Conservation (phyloP, 225 moss, liverwort and hornwort species). For the Sphagnum tenellum region DNA sequence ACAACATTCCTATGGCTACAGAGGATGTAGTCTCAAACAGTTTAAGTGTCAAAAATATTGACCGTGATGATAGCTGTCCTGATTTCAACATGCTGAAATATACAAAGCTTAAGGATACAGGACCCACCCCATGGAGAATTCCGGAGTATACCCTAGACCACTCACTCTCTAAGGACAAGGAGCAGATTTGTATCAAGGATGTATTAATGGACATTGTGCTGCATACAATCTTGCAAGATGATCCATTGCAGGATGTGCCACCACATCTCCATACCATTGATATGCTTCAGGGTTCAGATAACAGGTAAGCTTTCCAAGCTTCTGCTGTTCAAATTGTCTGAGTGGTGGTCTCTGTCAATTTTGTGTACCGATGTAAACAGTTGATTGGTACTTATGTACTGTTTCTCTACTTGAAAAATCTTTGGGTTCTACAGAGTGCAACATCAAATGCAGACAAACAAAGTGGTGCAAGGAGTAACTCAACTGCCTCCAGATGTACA, state of each 20-base stretch:
- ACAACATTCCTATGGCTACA: constrained; percentile 6
- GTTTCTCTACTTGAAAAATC: neutral
- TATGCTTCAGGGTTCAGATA: neutral
- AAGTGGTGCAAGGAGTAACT: constrained; percentile 27
- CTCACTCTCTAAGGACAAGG: constrained; percentile 10
- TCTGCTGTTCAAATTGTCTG: neutral
- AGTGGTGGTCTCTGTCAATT: no score
- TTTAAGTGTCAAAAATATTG: constrained; percentile 5
- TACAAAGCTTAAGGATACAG: constrained; percentile 8
- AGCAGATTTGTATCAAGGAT: constrained; percentile 15
- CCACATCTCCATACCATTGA: neutral
- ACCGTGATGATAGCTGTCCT: no score
- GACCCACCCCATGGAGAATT: constrained; percentile 5
- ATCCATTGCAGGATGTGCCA: constrained; percentile 17
- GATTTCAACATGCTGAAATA: neutral
- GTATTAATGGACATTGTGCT: constrained; percentile 40
- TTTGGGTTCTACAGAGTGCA: constrained; percentile 2
- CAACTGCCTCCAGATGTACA: constrained; percentile 5
- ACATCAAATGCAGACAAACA: constrained; percentile 10
- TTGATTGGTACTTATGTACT: neutral
- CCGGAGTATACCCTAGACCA: constrained; percentile 10
- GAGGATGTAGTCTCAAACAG: constrained; percentile 16
- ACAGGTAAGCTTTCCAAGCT: neutral
- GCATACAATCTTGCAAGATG: constrained; percentile 27
- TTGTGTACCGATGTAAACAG: no score